Conservation (phyloP, 805 yeast genomes). For the Pichia insulana region DNA sequence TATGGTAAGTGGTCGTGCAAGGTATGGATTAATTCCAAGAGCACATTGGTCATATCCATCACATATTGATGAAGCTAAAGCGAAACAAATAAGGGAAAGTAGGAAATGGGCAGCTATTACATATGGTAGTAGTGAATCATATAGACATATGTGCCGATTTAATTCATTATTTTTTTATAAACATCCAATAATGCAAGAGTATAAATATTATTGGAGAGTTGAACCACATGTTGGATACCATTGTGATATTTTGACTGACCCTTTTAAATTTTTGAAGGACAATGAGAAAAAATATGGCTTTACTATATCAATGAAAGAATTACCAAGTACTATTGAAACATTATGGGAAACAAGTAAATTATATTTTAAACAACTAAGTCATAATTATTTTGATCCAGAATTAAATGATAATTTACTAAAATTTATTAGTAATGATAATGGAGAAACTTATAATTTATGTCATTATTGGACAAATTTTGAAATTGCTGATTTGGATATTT, state of each 20-base stretch:
- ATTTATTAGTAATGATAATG: constrained; percentile 58
- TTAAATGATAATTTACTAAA: constrained; percentile 36
- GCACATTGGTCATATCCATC: constrained; percentile 48
- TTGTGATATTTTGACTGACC: constrained; percentile 47
- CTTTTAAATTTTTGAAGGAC: constrained; percentile 46
- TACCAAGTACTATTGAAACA: constrained; percentile 41
- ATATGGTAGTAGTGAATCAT: constrained; percentile 58
- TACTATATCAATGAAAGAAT: constrained; percentile 44
- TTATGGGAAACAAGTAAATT: constrained; percentile 41
- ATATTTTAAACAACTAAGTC: constrained; percentile 27
- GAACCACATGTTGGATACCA: constrained; percentile 45
- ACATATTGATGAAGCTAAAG: constrained; percentile 34
- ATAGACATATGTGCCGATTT: constrained; percentile 62
- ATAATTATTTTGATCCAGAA: constrained; percentile 3
- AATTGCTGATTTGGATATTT: constrained; percentile 60
- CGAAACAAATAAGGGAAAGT: constrained; percentile 29
- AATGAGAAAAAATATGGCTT: constrained; percentile 43
- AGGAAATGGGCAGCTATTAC: constrained; percentile 33
- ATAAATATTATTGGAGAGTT: constrained; percentile 55
- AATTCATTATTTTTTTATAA: constrained; percentile 46
- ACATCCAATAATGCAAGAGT: constrained; percentile 41
- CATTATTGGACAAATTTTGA: constrained; percentile 83
- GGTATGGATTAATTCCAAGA: constrained; percentile 38
- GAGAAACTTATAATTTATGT: constrained; percentile 58
- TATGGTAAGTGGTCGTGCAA: constrained; percentile 36